Base-by-base conservation (phyloP, 805 yeast species). In the Candida railenensis region DNA sequence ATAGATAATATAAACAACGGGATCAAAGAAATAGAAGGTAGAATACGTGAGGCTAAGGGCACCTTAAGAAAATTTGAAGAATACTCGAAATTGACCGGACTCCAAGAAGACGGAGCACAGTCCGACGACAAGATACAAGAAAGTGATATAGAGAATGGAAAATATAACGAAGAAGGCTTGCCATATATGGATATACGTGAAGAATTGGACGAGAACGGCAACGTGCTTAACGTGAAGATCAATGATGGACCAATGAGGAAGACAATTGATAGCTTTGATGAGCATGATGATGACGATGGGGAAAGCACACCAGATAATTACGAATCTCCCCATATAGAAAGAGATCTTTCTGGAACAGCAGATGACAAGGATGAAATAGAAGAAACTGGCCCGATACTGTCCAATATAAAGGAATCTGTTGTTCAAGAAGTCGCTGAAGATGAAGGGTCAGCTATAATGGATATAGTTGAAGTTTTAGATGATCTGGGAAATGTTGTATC, bases 121-220 rank as follows among this genome's bases (percentile, higher is more conserved):
- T 7, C 37, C 7, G 37, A 34, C 7, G 48, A 48, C 19, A 42
- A 48, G 2, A 47, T 46, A 7, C 50, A 48, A 14, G 48, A 51
- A 18, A 22, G 8, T 8, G 37, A 32, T 18, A 22, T 28, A 14
- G 37, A 20, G 18, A 19, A 41, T 19, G 21, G 50, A n/a, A 14
- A 46, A 15, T 34, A 5, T 8, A 67, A 68, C 19, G 80, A 69
- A 2, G 82, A 77, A 14, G 81, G 74, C 1, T 55, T 83, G 2
- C 90, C 89, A 1, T 69, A 87, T 20, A 81, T 89, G 82, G 97
- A 90, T 47, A 91, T 91, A 19, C 74, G 83, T 44, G 97, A 90
- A 58, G 66, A 61, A 44, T 63, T 91, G 34, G 96, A 90, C 62
- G 96, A 88, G 0, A 83, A 87, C n/a, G 97, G 82, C 0, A 81